Evolutionary conservation across 1,284 basidiomycete genomes (phyloP).

Genomic region (Mycocalia duriaeana): DNA sequence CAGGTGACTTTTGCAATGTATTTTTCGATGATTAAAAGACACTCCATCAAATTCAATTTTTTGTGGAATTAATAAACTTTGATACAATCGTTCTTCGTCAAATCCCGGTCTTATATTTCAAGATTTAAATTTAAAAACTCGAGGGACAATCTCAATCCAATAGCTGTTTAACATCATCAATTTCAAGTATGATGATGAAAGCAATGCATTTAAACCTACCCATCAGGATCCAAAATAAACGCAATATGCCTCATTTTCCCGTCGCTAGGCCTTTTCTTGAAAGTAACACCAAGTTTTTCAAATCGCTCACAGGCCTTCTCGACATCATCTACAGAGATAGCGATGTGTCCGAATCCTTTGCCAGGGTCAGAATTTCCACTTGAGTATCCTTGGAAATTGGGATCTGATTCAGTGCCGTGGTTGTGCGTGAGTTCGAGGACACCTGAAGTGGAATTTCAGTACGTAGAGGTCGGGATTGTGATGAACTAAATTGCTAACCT

Average conservation of each 20-base stretch:
- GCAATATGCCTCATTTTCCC: constrained; percentile 86
- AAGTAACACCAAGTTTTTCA: constrained; percentile 76
- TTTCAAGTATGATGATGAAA: not conserved
- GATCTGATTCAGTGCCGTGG: constrained; percentile 82
- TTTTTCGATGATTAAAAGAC: too few relatives aligned
- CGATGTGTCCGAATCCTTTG: constrained; percentile 81
- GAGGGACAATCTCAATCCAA: constrained; percentile 27
- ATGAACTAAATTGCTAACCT: constrained; percentile 35
- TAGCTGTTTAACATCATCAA: constrained; percentile 17
- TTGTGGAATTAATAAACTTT: too few relatives aligned
- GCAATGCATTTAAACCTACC: constrained; percentile 37
- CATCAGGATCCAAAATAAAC: constrained; percentile 87
- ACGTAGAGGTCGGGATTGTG: constrained; percentile 5
- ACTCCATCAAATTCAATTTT: too few relatives aligned
- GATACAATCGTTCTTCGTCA: too few relatives aligned
- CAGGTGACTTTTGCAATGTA: too few relatives aligned
- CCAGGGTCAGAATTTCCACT: constrained; percentile 84
- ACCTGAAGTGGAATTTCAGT: constrained; percentile 32
- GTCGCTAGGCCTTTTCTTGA: constrained; percentile 86
- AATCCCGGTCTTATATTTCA: too few relatives aligned
- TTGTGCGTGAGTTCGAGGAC: constrained; percentile 88
- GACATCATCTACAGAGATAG: constrained; percentile 81
- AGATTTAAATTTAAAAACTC: constrained; percentile 10
- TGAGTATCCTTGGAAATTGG: constrained; percentile 74
- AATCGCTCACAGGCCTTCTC: constrained; percentile 83